These are phyloP conservation scores for Auricularia sp. DNA, from an alignment of 768 basidiomycete genomes.

Conservation along the genomic window DNA sequence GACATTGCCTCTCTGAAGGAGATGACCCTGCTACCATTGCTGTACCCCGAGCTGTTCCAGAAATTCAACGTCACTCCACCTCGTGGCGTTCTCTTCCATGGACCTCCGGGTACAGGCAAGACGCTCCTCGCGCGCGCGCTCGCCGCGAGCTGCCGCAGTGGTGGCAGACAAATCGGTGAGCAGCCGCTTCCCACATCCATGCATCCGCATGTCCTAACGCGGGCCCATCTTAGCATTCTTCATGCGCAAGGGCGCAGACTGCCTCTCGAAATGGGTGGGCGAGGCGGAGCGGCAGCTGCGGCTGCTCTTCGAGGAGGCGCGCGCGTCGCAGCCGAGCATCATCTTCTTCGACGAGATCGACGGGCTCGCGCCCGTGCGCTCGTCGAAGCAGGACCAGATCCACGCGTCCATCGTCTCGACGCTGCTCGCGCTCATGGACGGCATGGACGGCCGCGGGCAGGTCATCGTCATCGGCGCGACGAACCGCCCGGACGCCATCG, in stretches of 20 bases:
- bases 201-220: slow-evolving; percentile 17
- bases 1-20: slow-evolving; percentile 96
- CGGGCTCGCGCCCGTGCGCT: slow-evolving; percentile 93
- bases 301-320: slow-evolving; percentile 91
- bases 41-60: slow-evolving; percentile 96
- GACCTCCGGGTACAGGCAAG: slow-evolving; percentile 97
- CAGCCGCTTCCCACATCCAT: slow-evolving; percentile 38
- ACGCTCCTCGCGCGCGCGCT: slow-evolving; percentile 89
- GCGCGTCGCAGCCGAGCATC: slow-evolving; percentile 84
- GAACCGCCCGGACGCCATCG: slow-evolving; percentile 94
- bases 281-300: slow-evolving; percentile 95
- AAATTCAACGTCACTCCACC: slow-evolving; percentile 91
- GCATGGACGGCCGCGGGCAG: slow-evolving; percentile 87
- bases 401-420: slow-evolving; percentile 97
- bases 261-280: slow-evolving; percentile 97
- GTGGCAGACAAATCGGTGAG: slow-evolving; percentile 60
- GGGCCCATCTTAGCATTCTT: slow-evolving; percentile 58
- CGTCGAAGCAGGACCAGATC: slow-evolving; percentile 98
- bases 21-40: slow-evolving; percentile 90
- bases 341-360: slow-evolving; percentile 99
- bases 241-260: slow-evolving; percentile 99
- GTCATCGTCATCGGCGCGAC: slow-evolving; percentile 49
- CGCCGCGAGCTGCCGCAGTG: slow-evolving; percentile 81
- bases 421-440: slow-evolving; percentile 93
- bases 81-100: slow-evolving; percentile 92